phyloP scores from a whole-genome alignment of 306 rosid species.

The Cotoneaster glaucophyllus region DNA sequence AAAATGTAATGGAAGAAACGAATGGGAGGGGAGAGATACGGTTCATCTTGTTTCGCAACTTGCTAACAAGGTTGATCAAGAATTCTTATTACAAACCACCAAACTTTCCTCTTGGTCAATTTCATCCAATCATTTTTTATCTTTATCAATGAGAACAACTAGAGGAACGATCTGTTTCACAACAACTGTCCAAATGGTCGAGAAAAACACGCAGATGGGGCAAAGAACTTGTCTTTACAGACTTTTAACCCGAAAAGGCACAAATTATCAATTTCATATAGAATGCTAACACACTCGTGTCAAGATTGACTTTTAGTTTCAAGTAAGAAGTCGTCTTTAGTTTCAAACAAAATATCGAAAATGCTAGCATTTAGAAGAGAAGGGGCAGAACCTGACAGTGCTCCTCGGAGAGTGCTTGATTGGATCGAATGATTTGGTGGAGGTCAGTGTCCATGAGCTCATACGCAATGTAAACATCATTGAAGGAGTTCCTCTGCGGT shows the following conservation, averaged over 20 bases:
- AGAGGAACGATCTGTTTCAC: neutral
- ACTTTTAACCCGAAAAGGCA: neutral
- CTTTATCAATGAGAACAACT: neutral
- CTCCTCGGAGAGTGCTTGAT: constrained; percentile 89
- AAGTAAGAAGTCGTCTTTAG: neutral
- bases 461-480: constrained; percentile 94
- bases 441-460: constrained; percentile 99
- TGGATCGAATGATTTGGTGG: constrained; percentile 91
- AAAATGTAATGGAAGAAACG: neutral
- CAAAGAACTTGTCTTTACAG: neutral
- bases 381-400: constrained; percentile 71
- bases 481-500: constrained; percentile 64
- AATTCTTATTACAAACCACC: neutral
- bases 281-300: neutral
- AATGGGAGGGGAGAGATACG: neutral
- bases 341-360: neutral
- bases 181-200: neutral
- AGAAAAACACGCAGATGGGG: neutral
- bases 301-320: neutral
- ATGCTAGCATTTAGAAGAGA: neutral
- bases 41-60: neutral
- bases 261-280: neutral
- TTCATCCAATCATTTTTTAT: neutral
- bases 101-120: neutral
- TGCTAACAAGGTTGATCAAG: neutral